Conservation (phyloP, 2,329 filamentous ascomycete species). For the Cercospora brassicicola region DNA sequence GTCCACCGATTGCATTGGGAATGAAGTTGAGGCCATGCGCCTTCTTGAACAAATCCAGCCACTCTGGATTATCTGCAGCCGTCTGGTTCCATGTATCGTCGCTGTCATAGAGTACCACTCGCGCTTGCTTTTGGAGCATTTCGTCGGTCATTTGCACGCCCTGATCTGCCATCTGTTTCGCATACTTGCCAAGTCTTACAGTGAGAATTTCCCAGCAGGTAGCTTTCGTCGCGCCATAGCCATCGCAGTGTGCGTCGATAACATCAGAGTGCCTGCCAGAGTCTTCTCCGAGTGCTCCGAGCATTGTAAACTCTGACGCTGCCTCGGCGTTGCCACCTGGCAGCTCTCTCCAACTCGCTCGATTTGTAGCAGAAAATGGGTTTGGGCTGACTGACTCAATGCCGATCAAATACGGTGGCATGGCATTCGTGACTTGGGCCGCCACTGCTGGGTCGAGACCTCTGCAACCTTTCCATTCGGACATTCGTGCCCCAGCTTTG, state of each 20-base stretch:
- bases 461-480: constrained; percentile 57
- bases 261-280: constrained; percentile 9
- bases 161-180: constrained; percentile 42
- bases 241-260: constrained; percentile 14
- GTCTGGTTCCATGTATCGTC: constrained; percentile 52
- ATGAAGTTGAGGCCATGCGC: constrained; percentile 48
- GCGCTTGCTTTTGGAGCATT: constrained; percentile 51
- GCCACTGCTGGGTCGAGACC: constrained; percentile 53
- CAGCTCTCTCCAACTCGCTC: constrained; percentile 26
- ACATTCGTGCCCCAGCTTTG: constrained; percentile 54
- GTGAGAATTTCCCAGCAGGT: constrained; percentile 55
- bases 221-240: constrained; percentile 22
- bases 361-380: constrained; percentile 49
- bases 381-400: constrained; percentile 49
- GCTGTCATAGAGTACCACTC: constrained; percentile 50
- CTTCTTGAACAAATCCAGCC: constrained; percentile 53
- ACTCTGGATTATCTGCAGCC: constrained; percentile 46
- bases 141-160: constrained; percentile 50
- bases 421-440: constrained; percentile 52
- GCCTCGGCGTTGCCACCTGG: background rate
- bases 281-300: constrained; percentile 4
- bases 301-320: constrained; percentile 4
- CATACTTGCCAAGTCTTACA: constrained; percentile 48
- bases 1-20: constrained; percentile 35
- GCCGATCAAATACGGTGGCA: constrained; percentile 55